phyloP scores from a whole-genome alignment of 2,329 filamentous ascomycete genomes.

The Colletotrichum sp. region DNA sequence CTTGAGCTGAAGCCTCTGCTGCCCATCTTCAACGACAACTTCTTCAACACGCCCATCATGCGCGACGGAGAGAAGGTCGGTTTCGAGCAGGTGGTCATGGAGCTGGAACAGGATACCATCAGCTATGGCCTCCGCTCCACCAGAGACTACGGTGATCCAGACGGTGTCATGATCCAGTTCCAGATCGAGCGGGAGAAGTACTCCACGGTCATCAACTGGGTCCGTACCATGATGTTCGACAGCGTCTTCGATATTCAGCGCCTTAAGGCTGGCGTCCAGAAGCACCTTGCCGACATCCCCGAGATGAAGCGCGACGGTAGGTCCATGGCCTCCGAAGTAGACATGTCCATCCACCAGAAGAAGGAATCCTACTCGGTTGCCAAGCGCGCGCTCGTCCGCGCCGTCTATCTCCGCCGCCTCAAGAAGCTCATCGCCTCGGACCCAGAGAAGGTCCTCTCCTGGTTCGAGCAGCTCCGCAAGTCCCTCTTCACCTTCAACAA shows the following conservation, averaged over 20 bases:
- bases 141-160: slow-evolving; percentile 73
- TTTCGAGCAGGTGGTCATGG: slow-evolving; percentile 91
- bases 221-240: slow-evolving; percentile 85
- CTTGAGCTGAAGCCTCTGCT: slow-evolving; percentile 85
- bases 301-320: slow-evolving; percentile 88
- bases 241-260: slow-evolving; percentile 80
- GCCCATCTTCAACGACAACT: slow-evolving; percentile 85
- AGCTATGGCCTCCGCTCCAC: slow-evolving; percentile 77
- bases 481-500: slow-evolving; percentile 85
- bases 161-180: slow-evolving; percentile 82
- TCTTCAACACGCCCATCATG: slow-evolving; percentile 90
- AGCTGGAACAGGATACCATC: slow-evolving; percentile 90
- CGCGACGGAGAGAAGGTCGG: slow-evolving; percentile 77
- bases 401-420: slow-evolving; percentile 84
- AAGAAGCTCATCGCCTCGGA: slow-evolving; percentile 81
- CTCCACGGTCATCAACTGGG: slow-evolving; percentile 78
- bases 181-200: slow-evolving; percentile 92
- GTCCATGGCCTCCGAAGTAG: slow-evolving; percentile 66
- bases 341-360: slow-evolving; percentile 82
- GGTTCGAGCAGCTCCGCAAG: slow-evolving; percentile 77
- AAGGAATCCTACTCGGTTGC: slow-evolving; percentile 78
- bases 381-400: slow-evolving; percentile 82
- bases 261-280: slow-evolving; percentile 70
- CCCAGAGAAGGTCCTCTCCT: slow-evolving; percentile 74
- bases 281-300: slow-evolving; percentile 89